These are phyloP conservation scores for Lizanozyma gosingica DNA, from an alignment of 1,139 yeast genomes.

Conservation along the genomic window DNA sequence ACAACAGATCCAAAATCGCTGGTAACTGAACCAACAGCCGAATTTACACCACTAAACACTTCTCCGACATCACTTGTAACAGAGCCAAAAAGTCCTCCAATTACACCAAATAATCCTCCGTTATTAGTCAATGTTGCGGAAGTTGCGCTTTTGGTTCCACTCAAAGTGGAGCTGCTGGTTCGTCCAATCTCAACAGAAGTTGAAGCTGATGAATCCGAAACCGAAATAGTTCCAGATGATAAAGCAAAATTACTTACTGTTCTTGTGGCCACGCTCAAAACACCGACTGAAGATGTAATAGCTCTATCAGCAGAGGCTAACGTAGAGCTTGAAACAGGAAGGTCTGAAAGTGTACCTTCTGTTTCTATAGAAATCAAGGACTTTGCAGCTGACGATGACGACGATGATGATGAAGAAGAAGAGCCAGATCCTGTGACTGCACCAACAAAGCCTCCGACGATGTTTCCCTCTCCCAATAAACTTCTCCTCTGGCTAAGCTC, in stretches of 20 bases:
- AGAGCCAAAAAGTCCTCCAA: background rate
- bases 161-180: background rate
- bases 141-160: background rate
- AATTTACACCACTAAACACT: background rate
- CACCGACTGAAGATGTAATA: background rate
- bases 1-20: background rate
- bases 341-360: background rate
- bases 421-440: background rate
- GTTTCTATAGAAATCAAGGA: background rate
- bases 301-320: background rate
- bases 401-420: background rate
- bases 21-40: background rate
- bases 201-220: conserved; percentile 3
- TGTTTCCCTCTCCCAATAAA: background rate
- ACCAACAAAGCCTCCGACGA: background rate
- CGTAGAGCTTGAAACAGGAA: background rate
- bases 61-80: background rate
- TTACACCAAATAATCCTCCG: background rate
- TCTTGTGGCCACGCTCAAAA: background rate
- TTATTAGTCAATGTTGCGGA: background rate
- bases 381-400: background rate
- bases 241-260: background rate
- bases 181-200: conserved; percentile 1
- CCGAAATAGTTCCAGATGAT: background rate
- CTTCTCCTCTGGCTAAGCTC: background rate